Evolutionary conservation across 768 basidiomycete species (phyloP), one percentile per base, ranked within the genome.

Genomic region (Tremella mesenterica): DNA sequence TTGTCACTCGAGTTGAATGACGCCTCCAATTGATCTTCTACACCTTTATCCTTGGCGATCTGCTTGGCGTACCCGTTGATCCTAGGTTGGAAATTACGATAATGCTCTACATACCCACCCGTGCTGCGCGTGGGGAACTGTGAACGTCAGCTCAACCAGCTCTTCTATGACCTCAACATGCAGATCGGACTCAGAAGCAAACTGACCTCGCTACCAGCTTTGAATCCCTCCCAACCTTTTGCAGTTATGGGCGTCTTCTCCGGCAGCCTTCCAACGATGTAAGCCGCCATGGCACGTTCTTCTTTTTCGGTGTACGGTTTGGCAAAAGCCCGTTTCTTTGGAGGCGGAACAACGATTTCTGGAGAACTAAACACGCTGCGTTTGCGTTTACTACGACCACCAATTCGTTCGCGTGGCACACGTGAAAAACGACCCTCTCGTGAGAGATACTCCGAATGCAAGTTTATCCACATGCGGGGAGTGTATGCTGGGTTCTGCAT

Each of bases 231-330:
- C 59, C 59, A 60, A 34, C 57, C 55, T 23, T 21, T 38, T 5
- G 18, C 13, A 4, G 16, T 36, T 2, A 50, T 4, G 2, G 23
- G 23, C 10, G 54, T 56, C 8, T 16, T 13, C 10, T 8, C 26
- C 14, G 59, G 55, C n/a, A 51, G n/a, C 10, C 55, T 28, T 8
- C 26, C 12, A 16, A 52, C 30, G 26, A 60, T 51, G 34, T 60
- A 53, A n/a, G 31, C 50, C 16, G 59, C 59, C 55, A 60, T 57
- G 3, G 21, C 43, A 2, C 25, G n/a, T 31, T 57, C 55, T n/a
- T 60, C 54, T 23, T 44, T 48, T 6, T 53, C 48, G n/a, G 59
- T 53, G 23, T 52, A 60, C 29, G 29, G 20, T 12, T 33, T 52
- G 25, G 27, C 13, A 2, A 21, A 1, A n/a, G 38, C 23, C 8